Conservation (phyloP, 2,329 filamentous ascomycete species). For the Periconia macrospinosa region DNA sequence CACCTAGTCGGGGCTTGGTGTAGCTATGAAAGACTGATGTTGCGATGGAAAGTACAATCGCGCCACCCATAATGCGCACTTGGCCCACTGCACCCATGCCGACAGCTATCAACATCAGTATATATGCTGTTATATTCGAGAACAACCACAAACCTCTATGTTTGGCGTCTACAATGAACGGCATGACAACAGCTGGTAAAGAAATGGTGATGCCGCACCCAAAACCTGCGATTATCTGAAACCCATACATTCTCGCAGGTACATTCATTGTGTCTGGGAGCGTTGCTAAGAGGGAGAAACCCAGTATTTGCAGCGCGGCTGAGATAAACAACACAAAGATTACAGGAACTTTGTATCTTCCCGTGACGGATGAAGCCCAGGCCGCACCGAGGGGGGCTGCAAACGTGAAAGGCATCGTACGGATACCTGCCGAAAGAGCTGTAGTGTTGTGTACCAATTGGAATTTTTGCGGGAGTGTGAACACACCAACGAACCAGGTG, state of each 20-base stretch:
- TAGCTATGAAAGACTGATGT: too few species aligned
- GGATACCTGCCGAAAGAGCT: conserved; percentile 6
- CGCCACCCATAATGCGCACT: background rate
- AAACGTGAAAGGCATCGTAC: conserved; percentile 12
- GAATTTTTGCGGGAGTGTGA: conserved; percentile 9
- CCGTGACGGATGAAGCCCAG: background rate
- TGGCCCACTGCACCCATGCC: background rate
- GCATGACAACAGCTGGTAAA: background rate
- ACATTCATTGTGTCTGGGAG: background rate
- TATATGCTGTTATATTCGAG: background rate
- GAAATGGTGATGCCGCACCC: background rate
- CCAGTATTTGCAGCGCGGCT: conserved; percentile 6
- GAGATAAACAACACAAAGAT: conserved; percentile 6
- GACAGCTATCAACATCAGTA: conserved; percentile 2
- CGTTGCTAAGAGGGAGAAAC: conserved; percentile 8
- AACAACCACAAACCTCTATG: too few species aligned
- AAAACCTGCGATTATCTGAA: background rate
- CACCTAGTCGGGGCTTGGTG: too few species aligned
- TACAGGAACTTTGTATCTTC: conserved; percentile 5
- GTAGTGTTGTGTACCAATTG: conserved; percentile 5
- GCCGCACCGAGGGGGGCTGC: conserved; percentile 5
- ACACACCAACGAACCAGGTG: conserved; percentile 4
- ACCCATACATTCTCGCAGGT: background rate
- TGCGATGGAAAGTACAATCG: background rate
- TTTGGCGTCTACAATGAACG: too few species aligned